Percentiles rank a stretch among this genome's conserved stretches.
These are phyloP conservation scores for Neoscytalidium dimidiatum DNA, from an alignment of 2,329 filamentous ascomycete genomes.

Conservation along the genomic window DNA sequence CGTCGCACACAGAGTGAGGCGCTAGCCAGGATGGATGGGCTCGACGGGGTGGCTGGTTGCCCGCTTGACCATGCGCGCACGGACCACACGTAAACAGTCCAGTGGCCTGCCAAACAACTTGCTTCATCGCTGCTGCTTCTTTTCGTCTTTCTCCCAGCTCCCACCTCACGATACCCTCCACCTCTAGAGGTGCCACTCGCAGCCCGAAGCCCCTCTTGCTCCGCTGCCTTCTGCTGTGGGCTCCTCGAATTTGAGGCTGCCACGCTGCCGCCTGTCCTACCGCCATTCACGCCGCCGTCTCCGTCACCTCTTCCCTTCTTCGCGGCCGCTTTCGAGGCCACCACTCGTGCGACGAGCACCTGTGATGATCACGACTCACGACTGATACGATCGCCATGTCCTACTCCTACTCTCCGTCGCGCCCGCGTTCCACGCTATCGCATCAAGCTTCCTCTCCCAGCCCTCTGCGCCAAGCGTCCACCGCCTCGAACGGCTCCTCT, in stretches of 20 bases:
- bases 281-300: neutral
- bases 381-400: conserved; percentile 32
- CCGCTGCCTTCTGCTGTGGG: neutral
- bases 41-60: neutral
- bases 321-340: conserved; percentile 10
- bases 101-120: conserved; percentile 4
- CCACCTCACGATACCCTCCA: conserved; percentile 1
- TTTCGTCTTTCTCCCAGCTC: neutral
- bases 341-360: conserved; percentile 7
- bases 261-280: neutral
- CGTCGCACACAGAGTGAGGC: neutral
- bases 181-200: neutral
- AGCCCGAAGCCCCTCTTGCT: neutral
- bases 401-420: conserved; percentile 36
- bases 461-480: conserved; percentile 64
- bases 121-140: neutral
- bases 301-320: neutral
- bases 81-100: conserved; percentile 12
- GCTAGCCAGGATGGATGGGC: neutral
- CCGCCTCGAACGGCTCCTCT: conserved; percentile 69
- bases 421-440: conserved; percentile 36
- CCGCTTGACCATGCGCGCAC: conserved; percentile 4
- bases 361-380: conserved; percentile 20
- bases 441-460: conserved; percentile 46
- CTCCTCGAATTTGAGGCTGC: neutral